Conservation (phyloP, 2,329 filamentous ascomycete genomes). For the Nigrospora osmanthi region DNA sequence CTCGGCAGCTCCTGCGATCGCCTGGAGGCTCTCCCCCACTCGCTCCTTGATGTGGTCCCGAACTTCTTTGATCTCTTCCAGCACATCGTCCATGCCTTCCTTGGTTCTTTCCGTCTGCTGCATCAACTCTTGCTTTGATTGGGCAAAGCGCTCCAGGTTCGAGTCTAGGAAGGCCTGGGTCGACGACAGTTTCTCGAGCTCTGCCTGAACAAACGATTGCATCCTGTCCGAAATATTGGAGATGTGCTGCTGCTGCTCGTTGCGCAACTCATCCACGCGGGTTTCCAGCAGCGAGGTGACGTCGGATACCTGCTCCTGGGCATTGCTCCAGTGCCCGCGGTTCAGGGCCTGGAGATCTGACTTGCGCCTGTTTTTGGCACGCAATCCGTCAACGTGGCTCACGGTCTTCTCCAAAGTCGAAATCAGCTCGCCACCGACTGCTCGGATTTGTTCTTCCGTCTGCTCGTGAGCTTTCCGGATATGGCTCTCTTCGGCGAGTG, state of each 20-base stretch:
- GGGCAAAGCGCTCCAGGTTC: constrained; percentile 59
- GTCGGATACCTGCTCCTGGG: constrained; percentile 66
- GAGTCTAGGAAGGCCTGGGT: constrained; percentile 65
- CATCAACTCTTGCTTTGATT: constrained; percentile 60
- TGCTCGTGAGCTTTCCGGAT: constrained; percentile 77
- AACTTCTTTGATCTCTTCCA: constrained; percentile 87
- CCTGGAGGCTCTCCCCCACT: constrained; percentile 76
- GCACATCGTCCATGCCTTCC: constrained; percentile 80
- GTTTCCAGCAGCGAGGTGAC: constrained; percentile 72
- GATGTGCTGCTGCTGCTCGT: constrained; percentile 66
- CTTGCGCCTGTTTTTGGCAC: constrained; percentile 79
- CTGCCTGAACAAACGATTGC: constrained; percentile 66
- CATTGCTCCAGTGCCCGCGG: constrained; percentile 67
- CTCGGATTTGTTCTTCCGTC: constrained; percentile 71
- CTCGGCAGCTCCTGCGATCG: constrained; percentile 76
- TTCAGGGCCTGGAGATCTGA: constrained; percentile 79
- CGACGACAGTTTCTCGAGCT: constrained; percentile 61
- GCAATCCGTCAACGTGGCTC: constrained; percentile 70
- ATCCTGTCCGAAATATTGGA: constrained; percentile 62
- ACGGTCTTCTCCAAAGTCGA: constrained; percentile 72
- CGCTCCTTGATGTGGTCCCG: constrained; percentile 81
- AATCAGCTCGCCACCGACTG: constrained; percentile 69
- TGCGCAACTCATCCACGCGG: constrained; percentile 64
- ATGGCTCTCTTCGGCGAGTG: constrained; percentile 69
- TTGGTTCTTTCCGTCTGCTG: constrained; percentile 62